phyloP scores from a whole-genome alignment of 2,329 filamentous ascomycete genomes.

The Aulographum hederae region DNA sequence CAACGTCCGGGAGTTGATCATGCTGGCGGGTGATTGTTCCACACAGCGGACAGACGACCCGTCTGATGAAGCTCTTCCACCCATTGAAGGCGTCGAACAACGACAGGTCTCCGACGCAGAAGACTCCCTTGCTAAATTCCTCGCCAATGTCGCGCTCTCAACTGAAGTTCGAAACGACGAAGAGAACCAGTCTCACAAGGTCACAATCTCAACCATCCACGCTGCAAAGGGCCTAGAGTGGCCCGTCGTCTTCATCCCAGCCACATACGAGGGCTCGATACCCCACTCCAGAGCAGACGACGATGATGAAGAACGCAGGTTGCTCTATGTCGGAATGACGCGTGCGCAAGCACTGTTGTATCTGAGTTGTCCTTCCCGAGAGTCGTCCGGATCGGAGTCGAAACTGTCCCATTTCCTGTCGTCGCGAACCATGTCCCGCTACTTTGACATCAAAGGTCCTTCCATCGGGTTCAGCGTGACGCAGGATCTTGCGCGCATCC shows the following conservation, averaged over 20 bases:
- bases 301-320: slow-evolving; percentile 64
- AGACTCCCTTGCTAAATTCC: slow-evolving; percentile 56
- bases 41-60: slow-evolving; percentile 16
- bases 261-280: slow-evolving; percentile 76
- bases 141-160: slow-evolving; percentile 81
- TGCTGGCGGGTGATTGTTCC: slow-evolving; percentile 42
- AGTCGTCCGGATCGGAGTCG: slow-evolving; percentile 41
- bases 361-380: slow-evolving; percentile 59
- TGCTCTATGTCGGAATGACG: slow-evolving; percentile 96
- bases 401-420: slow-evolving; percentile 53
- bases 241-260: slow-evolving; percentile 87
- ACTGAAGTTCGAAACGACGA: slow-evolving; percentile 46
- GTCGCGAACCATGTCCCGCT: slow-evolving; percentile 29
- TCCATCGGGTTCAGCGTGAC: slow-evolving; percentile 45
- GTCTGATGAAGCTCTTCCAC: slow-evolving; percentile 35
- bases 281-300: slow-evolving; percentile 79
- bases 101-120: slow-evolving; percentile 27
- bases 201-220: slow-evolving; percentile 93
- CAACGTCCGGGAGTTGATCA: slow-evolving; percentile 78
- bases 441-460: slow-evolving; percentile 47
- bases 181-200: slow-evolving; percentile 36
- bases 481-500: slow-evolving; percentile 50
- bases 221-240: slow-evolving; percentile 92
- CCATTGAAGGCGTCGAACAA: slow-evolving; percentile 56
- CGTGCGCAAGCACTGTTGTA: slow-evolving; percentile 74